Evolutionary conservation across 768 basidiomycete species (phyloP).

Genomic region (Solioccasus polychromus): DNA sequence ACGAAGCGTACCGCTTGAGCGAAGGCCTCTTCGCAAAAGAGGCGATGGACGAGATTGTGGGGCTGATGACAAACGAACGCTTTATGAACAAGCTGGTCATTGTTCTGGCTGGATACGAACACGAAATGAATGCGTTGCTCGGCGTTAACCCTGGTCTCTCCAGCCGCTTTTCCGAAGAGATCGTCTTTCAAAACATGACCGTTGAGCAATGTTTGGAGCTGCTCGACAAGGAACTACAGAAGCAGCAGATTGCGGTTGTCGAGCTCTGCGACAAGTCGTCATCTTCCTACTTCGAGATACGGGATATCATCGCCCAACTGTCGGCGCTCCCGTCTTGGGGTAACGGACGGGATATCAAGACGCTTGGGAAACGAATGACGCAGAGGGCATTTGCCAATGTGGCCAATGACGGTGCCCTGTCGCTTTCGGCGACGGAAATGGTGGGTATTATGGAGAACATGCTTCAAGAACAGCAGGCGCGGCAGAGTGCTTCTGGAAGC

Average conservation of each 20-base stretch:
- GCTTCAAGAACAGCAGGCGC: constrained; percentile 21
- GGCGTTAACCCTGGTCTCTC: constrained; percentile 61
- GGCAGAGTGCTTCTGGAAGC: constrained; percentile 11
- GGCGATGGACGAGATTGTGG: constrained; percentile 73
- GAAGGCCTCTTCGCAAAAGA: constrained; percentile 69
- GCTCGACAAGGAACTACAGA: constrained; percentile 45
- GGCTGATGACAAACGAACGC: constrained; percentile 54
- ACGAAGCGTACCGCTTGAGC: constrained; percentile 66
- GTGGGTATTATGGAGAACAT: constrained; percentile 25
- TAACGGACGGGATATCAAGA: constrained; percentile 64
- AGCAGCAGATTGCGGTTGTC: constrained; percentile 37
- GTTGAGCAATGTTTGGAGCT: constrained; percentile 52
- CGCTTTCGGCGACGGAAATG: constrained; percentile 28
- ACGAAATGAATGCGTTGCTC: constrained; percentile 63
- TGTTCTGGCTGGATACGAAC: constrained; percentile 68
- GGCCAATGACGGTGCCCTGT: constrained; percentile 13
- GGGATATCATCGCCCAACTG: constrained; percentile 38
- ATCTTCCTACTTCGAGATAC: constrained; percentile 28
- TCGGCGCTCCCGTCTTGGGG: constrained; percentile 57
- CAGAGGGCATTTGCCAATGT: constrained; percentile 35
- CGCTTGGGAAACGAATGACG: constrained; percentile 49
- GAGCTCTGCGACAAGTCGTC: constrained; percentile 28
- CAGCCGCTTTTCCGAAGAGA: constrained; percentile 67
- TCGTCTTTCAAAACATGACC: constrained; percentile 53
- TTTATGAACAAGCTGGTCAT: constrained; percentile 63